A percentile compares a stretch with the other conserved stretches of the same genome.
These are phyloP conservation scores for Buddleja alternifolia DNA, from an alignment of 257 asterid genomes.

Conservation along the genomic window DNA sequence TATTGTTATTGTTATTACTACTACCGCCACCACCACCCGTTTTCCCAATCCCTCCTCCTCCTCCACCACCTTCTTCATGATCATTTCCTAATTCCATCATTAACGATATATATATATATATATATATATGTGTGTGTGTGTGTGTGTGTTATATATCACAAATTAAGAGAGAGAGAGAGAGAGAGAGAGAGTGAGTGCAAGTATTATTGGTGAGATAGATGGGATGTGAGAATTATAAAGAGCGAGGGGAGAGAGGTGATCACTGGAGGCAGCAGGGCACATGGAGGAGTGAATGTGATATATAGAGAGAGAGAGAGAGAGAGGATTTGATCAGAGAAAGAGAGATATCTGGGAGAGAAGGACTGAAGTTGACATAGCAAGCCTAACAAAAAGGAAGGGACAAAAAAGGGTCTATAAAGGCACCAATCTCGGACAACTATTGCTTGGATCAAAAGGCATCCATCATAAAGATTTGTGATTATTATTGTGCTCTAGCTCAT, in stretches of 20 bases:
- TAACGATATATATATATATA: neutral
- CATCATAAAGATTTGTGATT: constrained; percentile 43
- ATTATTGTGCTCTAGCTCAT: neutral
- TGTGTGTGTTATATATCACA: too few species aligned
- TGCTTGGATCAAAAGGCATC: constrained; percentile 90
- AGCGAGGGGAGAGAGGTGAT: constrained; percentile 30
- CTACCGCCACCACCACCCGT: too few species aligned
- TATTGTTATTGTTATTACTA: too few species aligned
- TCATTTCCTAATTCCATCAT: too few species aligned
- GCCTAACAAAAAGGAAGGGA: constrained; percentile 82
- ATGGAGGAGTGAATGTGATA: constrained; percentile 45
- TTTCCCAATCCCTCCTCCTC: constrained; percentile 26
- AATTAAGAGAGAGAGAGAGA: constrained; percentile 20
- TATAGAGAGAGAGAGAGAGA: constrained; percentile 39
- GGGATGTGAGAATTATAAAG: constrained; percentile 33
- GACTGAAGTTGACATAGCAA: constrained; percentile 93
- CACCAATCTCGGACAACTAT: constrained; percentile 38
- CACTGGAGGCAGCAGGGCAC: constrained; percentile 44
- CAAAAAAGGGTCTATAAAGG: constrained; percentile 81
- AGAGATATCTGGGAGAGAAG: constrained; percentile 94
- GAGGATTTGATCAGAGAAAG: constrained; percentile 47
- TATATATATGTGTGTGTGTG: neutral
- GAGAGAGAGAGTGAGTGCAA: neutral
- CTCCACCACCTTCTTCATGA: too few species aligned
- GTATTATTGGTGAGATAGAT: constrained; percentile 10